phyloP scores from a whole-genome alignment of 1,284 basidiomycete genomes.

The Cystobasidium pallidum region DNA sequence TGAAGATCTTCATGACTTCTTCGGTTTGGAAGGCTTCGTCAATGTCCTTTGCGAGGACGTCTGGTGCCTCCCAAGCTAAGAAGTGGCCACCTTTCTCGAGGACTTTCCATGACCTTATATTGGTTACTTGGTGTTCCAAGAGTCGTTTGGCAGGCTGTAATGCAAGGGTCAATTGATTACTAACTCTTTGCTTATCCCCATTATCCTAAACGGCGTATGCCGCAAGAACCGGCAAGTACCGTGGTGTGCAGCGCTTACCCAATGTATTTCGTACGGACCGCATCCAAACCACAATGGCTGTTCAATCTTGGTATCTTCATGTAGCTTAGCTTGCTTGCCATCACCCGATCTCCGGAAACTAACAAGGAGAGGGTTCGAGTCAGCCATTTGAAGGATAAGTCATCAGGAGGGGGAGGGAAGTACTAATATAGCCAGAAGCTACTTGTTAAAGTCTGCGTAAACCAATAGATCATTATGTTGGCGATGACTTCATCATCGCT shows the following conservation, averaged over 20 bases:
- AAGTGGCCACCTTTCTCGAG: conserved; percentile 44
- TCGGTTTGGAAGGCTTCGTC: conserved; percentile 23
- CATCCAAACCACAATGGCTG: conserved; percentile 40
- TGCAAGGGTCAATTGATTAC: too few species aligned
- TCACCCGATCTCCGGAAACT: conserved; percentile 11
- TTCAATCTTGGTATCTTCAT: conserved; percentile 18
- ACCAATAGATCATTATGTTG: conserved; percentile 44
- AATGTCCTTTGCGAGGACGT: conserved; percentile 42
- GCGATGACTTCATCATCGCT: conserved; percentile 32
- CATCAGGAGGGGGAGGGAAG: background rate
- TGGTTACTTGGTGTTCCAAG: conserved; percentile 24
- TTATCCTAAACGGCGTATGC: too few species aligned
- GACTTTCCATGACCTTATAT: conserved; percentile 30
- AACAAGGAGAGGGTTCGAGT: background rate
- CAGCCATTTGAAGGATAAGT: background rate
- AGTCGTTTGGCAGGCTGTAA: conserved; percentile 30
- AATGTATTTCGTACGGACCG: conserved; percentile 40
- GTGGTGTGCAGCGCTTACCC: conserved; percentile 13
- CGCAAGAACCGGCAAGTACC: too few species aligned
- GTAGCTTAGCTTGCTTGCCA: conserved; percentile 2
- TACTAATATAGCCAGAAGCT: conserved; percentile 44
- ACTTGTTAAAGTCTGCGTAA: conserved; percentile 30
- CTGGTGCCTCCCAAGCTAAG: conserved; percentile 36
- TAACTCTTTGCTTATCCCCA: too few species aligned
- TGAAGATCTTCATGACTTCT: conserved; percentile 17